A percentile compares a stretch with the other conserved stretches of the same genome.
Evolutionary conservation across 2,329 filamentous ascomycete species (phyloP).

Genomic region (Podosphaera aphanis): DNA sequence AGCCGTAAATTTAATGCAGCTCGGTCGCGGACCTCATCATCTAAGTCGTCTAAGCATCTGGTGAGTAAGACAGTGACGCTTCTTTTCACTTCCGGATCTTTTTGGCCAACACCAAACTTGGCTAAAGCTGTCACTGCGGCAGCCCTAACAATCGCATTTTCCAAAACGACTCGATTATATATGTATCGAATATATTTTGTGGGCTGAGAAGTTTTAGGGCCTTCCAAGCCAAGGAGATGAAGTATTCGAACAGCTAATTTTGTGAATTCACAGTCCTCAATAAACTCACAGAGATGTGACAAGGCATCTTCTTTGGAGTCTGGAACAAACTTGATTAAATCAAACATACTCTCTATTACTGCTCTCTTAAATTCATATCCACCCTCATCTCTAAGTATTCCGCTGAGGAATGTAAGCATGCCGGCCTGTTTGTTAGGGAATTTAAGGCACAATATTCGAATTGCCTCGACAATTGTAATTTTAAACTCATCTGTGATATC

Average conservation of each 20-base stretch:
- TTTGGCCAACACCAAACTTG: slow-evolving; percentile 92
- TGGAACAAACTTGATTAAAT: slow-evolving; percentile 95
- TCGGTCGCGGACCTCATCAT: slow-evolving; percentile 91
- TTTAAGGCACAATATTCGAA: slow-evolving; percentile 86
- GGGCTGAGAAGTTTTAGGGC: slow-evolving; percentile 80
- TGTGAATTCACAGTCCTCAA: slow-evolving; percentile 97
- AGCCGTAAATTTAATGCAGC: slow-evolving; percentile 78
- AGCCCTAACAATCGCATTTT: slow-evolving; percentile 87
- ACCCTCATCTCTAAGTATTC: slow-evolving; percentile 88
- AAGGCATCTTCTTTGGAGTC: slow-evolving; percentile 64
- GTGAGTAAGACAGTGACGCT: slow-evolving; percentile 83
- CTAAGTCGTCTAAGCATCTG: slow-evolving; percentile 83
- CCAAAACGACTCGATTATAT: slow-evolving; percentile 91
- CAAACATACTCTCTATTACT: slow-evolving; percentile 97
- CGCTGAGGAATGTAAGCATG: slow-evolving; percentile 91
- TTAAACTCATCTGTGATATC: slow-evolving; percentile 99
- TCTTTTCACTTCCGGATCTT: slow-evolving; percentile 88
- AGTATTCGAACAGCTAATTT: slow-evolving; percentile 90
- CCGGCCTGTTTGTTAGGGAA: slow-evolving; percentile 96
- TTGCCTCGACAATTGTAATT: slow-evolving; percentile 98
- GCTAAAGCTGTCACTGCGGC: slow-evolving; percentile 86
- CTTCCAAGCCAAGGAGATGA: slow-evolving; percentile 81
- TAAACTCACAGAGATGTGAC: slow-evolving; percentile 92
- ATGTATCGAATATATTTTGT: slow-evolving; percentile 99
- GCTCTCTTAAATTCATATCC: slow-evolving; percentile 96